phyloP scores from a whole-genome alignment of 176 grass and related monocot species.

The Oryza glumipatula region DNA sequence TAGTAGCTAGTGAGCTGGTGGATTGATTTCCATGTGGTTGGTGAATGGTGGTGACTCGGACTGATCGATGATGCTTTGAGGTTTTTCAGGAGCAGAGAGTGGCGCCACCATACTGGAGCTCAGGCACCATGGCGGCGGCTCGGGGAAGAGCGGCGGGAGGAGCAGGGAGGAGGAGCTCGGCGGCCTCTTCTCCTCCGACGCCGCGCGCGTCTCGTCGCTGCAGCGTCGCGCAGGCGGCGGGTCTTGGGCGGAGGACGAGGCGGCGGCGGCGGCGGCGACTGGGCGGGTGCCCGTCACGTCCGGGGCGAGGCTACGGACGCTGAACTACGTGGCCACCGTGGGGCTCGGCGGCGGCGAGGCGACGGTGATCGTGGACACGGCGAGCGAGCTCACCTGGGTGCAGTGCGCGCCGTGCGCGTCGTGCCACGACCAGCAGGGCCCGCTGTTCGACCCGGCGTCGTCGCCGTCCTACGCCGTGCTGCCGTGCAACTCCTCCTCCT shows the following conservation, averaged over 20 bases:
- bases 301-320: conserved; percentile 54
- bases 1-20: conserved; percentile 33
- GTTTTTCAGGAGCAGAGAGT: conserved; percentile 43
- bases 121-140: conserved; percentile 46
- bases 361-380: conserved; percentile 76
- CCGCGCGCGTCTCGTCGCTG: conserved; percentile 54
- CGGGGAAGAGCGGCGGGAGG: background rate
- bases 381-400: conserved; percentile 84
- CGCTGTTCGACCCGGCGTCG: conserved; percentile 69
- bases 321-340: conserved; percentile 64
- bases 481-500: conserved; percentile 62
- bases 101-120: conserved; percentile 64
- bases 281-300: conserved; percentile 51
- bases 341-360: conserved; percentile 51
- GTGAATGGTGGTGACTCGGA: background rate
- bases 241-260: background rate
- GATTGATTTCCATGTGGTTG: conserved; percentile 25
- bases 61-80: background rate
- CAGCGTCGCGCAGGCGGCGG: conserved; percentile 35
- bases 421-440: conserved; percentile 70
- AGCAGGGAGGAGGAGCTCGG: background rate
- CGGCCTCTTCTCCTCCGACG: conserved; percentile 47
- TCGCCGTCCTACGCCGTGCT: conserved; percentile 63
- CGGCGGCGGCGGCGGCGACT: conserved; percentile 10
- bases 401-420: conserved; percentile 74